These are phyloP conservation scores for Nicotiana rustica DNA, from an alignment of 305 asterid genomes.

Conservation along the genomic window DNA sequence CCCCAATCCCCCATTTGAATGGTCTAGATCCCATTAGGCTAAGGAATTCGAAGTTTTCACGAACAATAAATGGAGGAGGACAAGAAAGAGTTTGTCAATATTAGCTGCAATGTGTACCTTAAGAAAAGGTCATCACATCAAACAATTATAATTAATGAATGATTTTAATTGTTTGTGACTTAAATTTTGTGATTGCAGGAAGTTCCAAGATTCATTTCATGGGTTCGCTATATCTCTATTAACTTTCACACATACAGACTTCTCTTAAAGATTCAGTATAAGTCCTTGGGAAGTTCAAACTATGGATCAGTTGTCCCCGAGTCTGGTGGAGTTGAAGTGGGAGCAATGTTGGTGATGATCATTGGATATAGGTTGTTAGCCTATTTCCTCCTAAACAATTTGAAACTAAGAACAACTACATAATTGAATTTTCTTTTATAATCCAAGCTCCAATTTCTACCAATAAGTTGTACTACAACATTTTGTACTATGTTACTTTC, in stretches of 20 bases:
- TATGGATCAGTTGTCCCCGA: slow-evolving; percentile 28
- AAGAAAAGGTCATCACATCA: background rate
- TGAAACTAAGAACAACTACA: slow-evolving; percentile 38
- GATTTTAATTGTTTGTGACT: background rate
- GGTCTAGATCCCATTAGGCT: background rate
- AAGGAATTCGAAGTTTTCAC: background rate
- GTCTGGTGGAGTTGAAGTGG: slow-evolving; percentile 47
- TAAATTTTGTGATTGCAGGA: slow-evolving; percentile 40
- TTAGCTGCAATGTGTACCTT: background rate
- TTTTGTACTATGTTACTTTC: slow-evolving; percentile 24
- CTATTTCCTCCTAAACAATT: slow-evolving; percentile 47
- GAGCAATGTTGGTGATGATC: slow-evolving; percentile 51
- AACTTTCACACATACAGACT: slow-evolving; percentile 52
- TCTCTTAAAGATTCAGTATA: slow-evolving; percentile 49
- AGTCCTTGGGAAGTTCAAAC: slow-evolving; percentile 26
- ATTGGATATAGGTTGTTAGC: slow-evolving; percentile 49
- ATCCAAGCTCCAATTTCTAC: background rate
- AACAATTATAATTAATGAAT: background rate
- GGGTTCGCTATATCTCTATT: slow-evolving; percentile 50
- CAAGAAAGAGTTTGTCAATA: background rate
- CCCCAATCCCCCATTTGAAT: background rate
- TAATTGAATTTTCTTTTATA: background rate
- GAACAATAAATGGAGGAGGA: background rate
- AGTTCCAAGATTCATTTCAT: slow-evolving; percentile 48
- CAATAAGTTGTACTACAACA: slow-evolving; percentile 5